phyloP scores from a whole-genome alignment of 2,329 filamentous ascomycete genomes.

The Cylindrodendrum hubeiense region DNA sequence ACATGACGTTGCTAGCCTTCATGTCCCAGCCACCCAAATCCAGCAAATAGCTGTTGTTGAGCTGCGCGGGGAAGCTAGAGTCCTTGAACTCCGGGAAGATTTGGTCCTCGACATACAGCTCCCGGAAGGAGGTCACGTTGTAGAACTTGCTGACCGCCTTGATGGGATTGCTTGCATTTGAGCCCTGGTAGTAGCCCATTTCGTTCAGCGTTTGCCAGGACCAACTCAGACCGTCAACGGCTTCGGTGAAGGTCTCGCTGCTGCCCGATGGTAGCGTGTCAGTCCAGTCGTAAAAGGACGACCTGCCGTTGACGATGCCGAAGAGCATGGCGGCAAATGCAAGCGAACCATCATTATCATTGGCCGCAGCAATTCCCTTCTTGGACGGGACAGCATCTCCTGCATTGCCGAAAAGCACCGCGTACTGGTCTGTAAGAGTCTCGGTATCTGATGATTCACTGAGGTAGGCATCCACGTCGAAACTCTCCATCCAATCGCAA shows the following conservation, averaged over 20 bases:
- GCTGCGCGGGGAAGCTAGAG: slow-evolving; percentile 10
- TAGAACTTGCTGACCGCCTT: slow-evolving; percentile 23
- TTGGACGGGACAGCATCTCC: slow-evolving; percentile 2
- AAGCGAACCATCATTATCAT: slow-evolving; percentile 10
- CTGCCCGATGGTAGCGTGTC: background rate
- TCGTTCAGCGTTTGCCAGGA: slow-evolving; percentile 29
- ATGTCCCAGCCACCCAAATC: slow-evolving; percentile 46
- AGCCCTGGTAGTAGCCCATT: slow-evolving; percentile 29
- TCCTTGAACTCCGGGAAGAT: slow-evolving; percentile 5
- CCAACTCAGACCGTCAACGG: slow-evolving; percentile 33
- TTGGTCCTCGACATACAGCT: background rate
- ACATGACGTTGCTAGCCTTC: slow-evolving; percentile 42
- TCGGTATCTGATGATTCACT: background rate
- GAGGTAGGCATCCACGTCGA: slow-evolving; percentile 9
- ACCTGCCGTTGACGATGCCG: slow-evolving; percentile 17
- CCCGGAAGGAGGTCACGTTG: slow-evolving; percentile 5
- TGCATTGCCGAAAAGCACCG: slow-evolving; percentile 5
- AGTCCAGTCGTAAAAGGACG: background rate
- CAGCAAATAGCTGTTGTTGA: slow-evolving; percentile 54
- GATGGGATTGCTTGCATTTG: slow-evolving; percentile 20
- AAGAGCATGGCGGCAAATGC: slow-evolving; percentile 23
- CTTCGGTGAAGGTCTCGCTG: slow-evolving; percentile 42
- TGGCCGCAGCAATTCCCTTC: slow-evolving; percentile 14
- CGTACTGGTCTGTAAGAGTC: background rate
- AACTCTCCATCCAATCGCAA: slow-evolving; percentile 26